Evolutionary conservation across 2,329 filamentous ascomycete genomes (phyloP).

Genomic region (Byssochlamys sp.): DNA sequence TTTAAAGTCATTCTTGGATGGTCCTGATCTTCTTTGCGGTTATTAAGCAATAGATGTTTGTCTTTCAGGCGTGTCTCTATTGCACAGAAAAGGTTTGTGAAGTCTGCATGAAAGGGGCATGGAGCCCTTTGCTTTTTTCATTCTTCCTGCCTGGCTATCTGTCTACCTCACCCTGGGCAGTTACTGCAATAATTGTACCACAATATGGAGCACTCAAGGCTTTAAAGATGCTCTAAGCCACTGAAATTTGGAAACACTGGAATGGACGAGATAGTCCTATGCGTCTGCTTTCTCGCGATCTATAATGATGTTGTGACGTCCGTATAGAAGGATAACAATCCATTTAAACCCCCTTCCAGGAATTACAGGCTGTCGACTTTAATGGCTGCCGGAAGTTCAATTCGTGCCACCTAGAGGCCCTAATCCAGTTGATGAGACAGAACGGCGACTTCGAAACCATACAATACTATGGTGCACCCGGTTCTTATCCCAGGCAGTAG

Average conservation of each 20-base stretch:
- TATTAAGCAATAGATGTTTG: conserved; percentile 1
- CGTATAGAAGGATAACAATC: conserved; percentile 4
- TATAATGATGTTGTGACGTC: conserved; percentile 4
- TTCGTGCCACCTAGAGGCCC: conserved; percentile 4
- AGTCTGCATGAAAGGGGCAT: conserved; percentile 1
- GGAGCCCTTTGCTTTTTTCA: conserved; percentile 4
- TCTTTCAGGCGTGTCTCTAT: conserved; percentile 1
- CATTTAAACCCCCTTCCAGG: conserved; percentile 3
- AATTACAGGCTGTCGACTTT: conserved; percentile 5
- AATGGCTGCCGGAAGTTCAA: conserved; percentile 6
- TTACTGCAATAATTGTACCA: conserved; percentile 1
- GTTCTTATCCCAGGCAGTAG: conserved; percentile 5
- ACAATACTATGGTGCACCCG: conserved; percentile 2
- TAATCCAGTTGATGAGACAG: conserved; percentile 4
- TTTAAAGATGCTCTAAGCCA: not conserved
- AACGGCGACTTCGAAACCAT: conserved; percentile 5
- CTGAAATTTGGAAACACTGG: not conserved
- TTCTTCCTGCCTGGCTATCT: conserved; percentile 3
- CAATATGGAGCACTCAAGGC: not conserved
- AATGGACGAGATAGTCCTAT: conserved; percentile 1
- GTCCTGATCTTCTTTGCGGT: not conserved
- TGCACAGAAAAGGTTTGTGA: conserved; percentile 1
- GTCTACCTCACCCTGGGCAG: conserved; percentile 2
- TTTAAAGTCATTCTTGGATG: not conserved
- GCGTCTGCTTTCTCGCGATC: conserved; percentile 4